Evolutionary conservation across 225 moss, liverwort and hornwort species (phyloP).

Genomic region (Lunularia cruciata): DNA sequence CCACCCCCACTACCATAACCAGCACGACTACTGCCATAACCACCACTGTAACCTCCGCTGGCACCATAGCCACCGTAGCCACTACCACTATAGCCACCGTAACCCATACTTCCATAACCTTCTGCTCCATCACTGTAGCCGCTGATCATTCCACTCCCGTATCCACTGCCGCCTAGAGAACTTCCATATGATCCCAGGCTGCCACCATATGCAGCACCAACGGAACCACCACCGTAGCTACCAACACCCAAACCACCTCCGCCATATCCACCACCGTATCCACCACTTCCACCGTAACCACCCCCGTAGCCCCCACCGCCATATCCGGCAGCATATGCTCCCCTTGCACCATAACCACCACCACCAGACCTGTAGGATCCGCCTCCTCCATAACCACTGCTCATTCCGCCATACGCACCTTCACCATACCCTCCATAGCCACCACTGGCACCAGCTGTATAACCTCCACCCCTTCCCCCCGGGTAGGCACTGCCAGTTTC

Average conservation of each 20-base stretch:
- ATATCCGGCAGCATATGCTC: slow-evolving; percentile 74
- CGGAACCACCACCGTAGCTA: slow-evolving; percentile 59
- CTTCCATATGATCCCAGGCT: slow-evolving; percentile 77
- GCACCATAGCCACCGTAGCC: slow-evolving; percentile 85
- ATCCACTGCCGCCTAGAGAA: slow-evolving; percentile 61
- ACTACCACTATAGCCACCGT: slow-evolving; percentile 78
- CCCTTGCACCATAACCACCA: slow-evolving; percentile 42
- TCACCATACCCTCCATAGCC: slow-evolving; percentile 77
- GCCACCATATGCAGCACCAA: slow-evolving; percentile 83
- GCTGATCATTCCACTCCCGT: slow-evolving; percentile 82
- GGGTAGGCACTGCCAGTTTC: slow-evolving; percentile 69
- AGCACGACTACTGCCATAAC: slow-evolving; percentile 70
- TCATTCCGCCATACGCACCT: slow-evolving; percentile 58
- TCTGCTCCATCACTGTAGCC: slow-evolving; percentile 87
- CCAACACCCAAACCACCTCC: slow-evolving; percentile 69
- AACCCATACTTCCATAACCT: slow-evolving; percentile 87
- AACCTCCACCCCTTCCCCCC: slow-evolving; percentile 63
- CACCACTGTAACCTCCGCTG: slow-evolving; percentile 74
- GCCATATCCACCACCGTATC: slow-evolving; percentile 61
- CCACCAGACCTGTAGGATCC: slow-evolving; percentile 76
- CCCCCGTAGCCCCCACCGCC: slow-evolving; percentile 66
- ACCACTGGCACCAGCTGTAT: slow-evolving; percentile 53
- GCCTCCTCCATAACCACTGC: slow-evolving; percentile 59
- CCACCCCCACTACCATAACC: slow-evolving; percentile 79
- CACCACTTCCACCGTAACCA: slow-evolving; percentile 67